phyloP scores from a whole-genome alignment of 106 monocot genomes.

The Iris macrosiphon region DNA sequence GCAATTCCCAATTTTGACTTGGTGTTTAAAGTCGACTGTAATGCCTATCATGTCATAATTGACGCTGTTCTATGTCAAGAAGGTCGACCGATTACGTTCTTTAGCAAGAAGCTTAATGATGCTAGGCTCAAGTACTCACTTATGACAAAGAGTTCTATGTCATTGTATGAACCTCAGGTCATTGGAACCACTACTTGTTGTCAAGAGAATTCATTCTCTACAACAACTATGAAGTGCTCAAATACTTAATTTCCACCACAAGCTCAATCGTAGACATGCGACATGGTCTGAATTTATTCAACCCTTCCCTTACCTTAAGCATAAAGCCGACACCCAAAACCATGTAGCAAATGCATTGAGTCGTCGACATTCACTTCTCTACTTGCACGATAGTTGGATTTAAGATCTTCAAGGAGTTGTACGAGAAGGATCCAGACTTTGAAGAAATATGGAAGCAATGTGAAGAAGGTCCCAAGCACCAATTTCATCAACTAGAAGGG shows the following conservation, averaged over 20 bases:
- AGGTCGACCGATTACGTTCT: background rate
- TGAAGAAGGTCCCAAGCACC: background rate
- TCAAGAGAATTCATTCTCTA: background rate
- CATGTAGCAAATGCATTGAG: background rate
- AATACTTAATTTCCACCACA: background rate
- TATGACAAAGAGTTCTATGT: slow-evolving; percentile 12
- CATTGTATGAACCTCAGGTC: background rate
- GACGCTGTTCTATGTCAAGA: background rate
- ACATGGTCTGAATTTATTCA: background rate
- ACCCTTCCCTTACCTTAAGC: background rate
- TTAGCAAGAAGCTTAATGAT: background rate
- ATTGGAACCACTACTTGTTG: background rate
- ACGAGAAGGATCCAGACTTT: background rate
- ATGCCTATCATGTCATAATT: background rate
- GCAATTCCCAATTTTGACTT: background rate
- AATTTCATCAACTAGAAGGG: background rate
- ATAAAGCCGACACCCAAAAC: background rate
- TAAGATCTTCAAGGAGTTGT: background rate
- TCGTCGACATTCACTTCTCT: background rate
- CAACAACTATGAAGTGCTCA: background rate
- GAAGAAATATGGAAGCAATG: background rate
- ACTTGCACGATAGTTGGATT: background rate
- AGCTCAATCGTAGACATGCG: background rate
- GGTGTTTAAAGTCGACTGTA: background rate
- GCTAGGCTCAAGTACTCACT: too few relatives aligned